Evolutionary conservation across 1,284 basidiomycete species (phyloP), one percentile per base, ranked within the genome.

Genomic region (Ganoderma meredithae): DNA sequence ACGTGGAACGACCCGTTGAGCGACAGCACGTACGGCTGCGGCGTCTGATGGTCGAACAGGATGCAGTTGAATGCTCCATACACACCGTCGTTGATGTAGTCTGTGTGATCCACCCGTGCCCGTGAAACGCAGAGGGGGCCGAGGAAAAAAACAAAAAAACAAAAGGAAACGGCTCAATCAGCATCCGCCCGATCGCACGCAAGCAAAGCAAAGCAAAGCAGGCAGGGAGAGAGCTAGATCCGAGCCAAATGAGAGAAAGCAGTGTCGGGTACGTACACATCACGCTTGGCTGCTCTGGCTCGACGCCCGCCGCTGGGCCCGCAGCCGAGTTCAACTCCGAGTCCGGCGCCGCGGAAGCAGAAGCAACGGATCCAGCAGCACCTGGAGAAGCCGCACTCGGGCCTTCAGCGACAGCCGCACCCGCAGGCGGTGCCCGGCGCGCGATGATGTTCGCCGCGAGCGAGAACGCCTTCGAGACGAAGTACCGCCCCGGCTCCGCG

Each of bases 31-130:
- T 89, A 88, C 52, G 92, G 92, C 76, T 91, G 84, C 55, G 91
- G 90, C 72, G 86, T 83, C 77, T 92, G 91, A 81, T 93, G 92
- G 79, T 93, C 88, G 81, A 93, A 94, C 80, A 93, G 84, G 81
- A 92, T 90, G 81, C 90, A 93, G 87, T 99, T 99, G 88, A 99
- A 99, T 25, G 97, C 94, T 64, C 97, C 97, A 81, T 99, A 99
- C 52, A 98, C 95, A 58, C 96, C 97, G 80, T 98, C 97, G 82
- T 97, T 98, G 87, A 98, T 95, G 84, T 98, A 98, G 84, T 97
- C 95, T 96, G 68, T n/a, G n/a, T n/a, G n/a, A n/a, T n/a, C 59
- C 47, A 64, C 61, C 64, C 7, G 31, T 56, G 22, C 19, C 36
- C 63, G 76, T 65, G 75, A 67, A 25, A 52, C 22, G n/a, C 27